These are phyloP conservation scores for Dictyostelium purpureum DNA, from an alignment of 78 protist species.

Conservation along the genomic window DNA sequence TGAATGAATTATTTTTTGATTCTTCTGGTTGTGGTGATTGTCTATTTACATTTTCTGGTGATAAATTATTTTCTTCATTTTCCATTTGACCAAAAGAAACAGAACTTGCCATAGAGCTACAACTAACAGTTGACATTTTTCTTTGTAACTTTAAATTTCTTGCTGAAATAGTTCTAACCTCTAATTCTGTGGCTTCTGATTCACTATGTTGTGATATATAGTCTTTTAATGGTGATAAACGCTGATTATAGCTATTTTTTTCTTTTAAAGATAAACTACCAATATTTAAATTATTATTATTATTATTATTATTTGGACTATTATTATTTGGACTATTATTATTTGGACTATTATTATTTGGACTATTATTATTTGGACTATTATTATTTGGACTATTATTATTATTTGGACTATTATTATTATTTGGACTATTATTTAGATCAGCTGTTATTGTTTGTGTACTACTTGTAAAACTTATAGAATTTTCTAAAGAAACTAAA, in stretches of 20 bases:
- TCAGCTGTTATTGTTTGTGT: too few relatives aligned
- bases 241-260: too few relatives aligned
- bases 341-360: neutral
- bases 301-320: too few relatives aligned
- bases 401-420: neutral
- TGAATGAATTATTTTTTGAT: too few relatives aligned
- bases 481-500: too few relatives aligned
- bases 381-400: neutral
- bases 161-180: neutral
- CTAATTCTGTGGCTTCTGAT: neutral
- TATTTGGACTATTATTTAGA: neutral
- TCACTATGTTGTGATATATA: slow-evolving; percentile 13
- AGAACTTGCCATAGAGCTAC: neutral
- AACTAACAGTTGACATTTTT: slow-evolving; percentile 6
- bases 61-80: neutral
- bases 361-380: neutral
- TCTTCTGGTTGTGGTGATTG: neutral
- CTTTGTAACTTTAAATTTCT: neutral
- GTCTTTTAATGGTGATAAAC: neutral
- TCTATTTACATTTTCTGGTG: neutral
- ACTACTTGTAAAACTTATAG: too few relatives aligned
- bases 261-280: too few relatives aligned
- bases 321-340: neutral
- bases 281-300: too few relatives aligned
- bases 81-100: slow-evolving; percentile 2